Evolutionary conservation across 225 moss, liverwort and hornwort species (phyloP).

Genomic region (Physcomitrium patens): DNA sequence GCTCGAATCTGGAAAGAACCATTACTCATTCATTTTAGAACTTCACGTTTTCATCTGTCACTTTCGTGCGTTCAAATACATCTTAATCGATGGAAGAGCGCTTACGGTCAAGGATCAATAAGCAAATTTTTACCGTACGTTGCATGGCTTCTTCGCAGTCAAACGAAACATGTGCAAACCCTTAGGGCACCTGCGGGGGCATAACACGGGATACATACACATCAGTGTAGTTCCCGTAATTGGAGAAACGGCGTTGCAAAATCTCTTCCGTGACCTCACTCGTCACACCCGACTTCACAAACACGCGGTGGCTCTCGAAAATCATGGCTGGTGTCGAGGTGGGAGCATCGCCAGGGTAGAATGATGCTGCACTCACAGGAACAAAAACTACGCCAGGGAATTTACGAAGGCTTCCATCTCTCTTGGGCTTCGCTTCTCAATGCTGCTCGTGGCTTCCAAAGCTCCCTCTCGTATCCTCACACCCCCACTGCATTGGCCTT

Average conservation of each 20-base stretch:
- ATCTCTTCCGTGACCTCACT: constrained; percentile 63
- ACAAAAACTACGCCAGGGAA: too few relatives aligned
- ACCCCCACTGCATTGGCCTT: too few relatives aligned
- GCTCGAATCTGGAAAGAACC: too few relatives aligned
- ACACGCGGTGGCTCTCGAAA: constrained; percentile 74
- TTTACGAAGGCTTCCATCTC: too few relatives aligned
- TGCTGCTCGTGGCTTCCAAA: too few relatives aligned
- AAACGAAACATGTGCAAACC: constrained; percentile 76
- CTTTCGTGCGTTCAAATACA: background rate
- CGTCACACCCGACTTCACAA: constrained; percentile 82
- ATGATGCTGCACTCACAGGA: background rate
- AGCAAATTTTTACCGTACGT: constrained; percentile 44
- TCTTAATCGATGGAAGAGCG: too few relatives aligned
- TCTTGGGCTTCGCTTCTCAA: too few relatives aligned
- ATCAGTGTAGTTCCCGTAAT: constrained; percentile 68
- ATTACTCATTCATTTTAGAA: too few relatives aligned
- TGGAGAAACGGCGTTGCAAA: constrained; percentile 65
- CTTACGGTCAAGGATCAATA: too few relatives aligned
- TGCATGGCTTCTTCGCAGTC: constrained; percentile 73
- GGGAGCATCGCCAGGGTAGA: background rate
- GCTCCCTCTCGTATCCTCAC: too few relatives aligned
- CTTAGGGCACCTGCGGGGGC: constrained; percentile 71
- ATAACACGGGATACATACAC: constrained; percentile 73
- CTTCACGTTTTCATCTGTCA: too few relatives aligned
- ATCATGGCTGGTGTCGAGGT: constrained; percentile 26